Base-by-base conservation (phyloP, 23 red algal species). In the Chondrus crispus region DNA sequence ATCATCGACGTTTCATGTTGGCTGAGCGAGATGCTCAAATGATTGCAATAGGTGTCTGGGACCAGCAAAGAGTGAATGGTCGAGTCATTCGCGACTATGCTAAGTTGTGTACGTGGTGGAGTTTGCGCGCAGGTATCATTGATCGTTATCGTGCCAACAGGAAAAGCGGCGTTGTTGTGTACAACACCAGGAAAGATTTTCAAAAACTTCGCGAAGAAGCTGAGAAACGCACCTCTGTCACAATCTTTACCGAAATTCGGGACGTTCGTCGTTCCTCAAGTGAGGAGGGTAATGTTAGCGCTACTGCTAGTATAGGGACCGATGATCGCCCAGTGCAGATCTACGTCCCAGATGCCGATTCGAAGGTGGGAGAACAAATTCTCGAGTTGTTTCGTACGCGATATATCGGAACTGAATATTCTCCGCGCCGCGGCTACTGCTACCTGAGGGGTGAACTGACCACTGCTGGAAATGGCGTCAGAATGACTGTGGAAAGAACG, bases 11-110 rank as follows among this genome's bases (percentile, higher is more conserved):
- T 16, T 84, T 62, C 41, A 62, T 62, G 57, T 14, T 64, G 20
- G 80, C 80, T 7, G 80, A 84, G 44, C 80, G 80, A 3, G 80
- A 33, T n/a, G 80, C 80, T 8, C 80, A 84, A 39, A 84, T 84
- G 80, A 54, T 22, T 11, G 51, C 44, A 38, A 57, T 41, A 84
- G 80, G 80, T 12, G 51, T 84, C 3, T 84, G 80, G 80, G 80
- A 84, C 63, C 80, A 84, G n/a, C 5, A 40, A 19, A 62, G 35
- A 13, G 80, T 84, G 13, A 84, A 60, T 62, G 51, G 80, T n/a
- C 52, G 52, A 8, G 50, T 84, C 3, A 60, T 36, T 63, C 57
- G 50, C 5, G 41, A 84, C 41, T 84, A 84, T 35, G 42, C 80
- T n/a, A 3, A 24, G 4, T 48, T 60, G 46, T 63, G 57, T 40